A percentile compares a stretch with the other conserved stretches of the same genome.
Evolutionary conservation across 2,329 filamentous ascomycete species (phyloP).

Genomic region (Claviceps pusilla): DNA sequence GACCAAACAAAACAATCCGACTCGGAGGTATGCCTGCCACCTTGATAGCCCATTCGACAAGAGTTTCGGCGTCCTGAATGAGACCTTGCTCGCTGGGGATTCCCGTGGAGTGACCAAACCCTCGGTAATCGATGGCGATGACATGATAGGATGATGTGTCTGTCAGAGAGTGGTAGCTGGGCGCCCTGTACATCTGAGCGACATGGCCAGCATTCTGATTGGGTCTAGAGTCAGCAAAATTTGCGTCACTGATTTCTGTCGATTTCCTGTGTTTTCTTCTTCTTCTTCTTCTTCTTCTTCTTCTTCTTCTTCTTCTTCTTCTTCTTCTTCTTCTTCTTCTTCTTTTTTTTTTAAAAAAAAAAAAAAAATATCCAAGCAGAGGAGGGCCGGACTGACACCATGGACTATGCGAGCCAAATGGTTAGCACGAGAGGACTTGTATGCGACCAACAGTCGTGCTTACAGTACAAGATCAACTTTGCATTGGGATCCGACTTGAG

Average conservation of each 20-base stretch:
- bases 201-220: conserved; percentile 70
- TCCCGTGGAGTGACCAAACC: conserved; percentile 72
- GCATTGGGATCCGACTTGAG: conserved; percentile 48
- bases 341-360: too few relatives aligned
- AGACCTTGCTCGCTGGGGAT: conserved; percentile 65
- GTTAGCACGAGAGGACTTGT: background rate
- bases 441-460: conserved; percentile 15
- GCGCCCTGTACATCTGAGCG: conserved; percentile 60
- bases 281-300: too few relatives aligned
- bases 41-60: conserved; percentile 57
- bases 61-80: conserved; percentile 59
- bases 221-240: conserved; percentile 5
- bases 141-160: conserved; percentile 63
- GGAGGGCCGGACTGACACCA: conserved; percentile 28
- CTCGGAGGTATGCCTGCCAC: conserved; percentile 49
- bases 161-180: conserved; percentile 63
- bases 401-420: conserved; percentile 32
- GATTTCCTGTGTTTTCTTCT: background rate
- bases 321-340: too few relatives aligned
- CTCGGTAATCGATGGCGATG: conserved; percentile 80
- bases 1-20: conserved; percentile 68
- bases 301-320: too few relatives aligned
- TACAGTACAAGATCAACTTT: conserved; percentile 49
- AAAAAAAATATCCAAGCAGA: too few relatives aligned
- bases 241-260: conserved; percentile 11